Conservation (phyloP, 441 rosid species). For the Metrosideros polymorpha region DNA sequence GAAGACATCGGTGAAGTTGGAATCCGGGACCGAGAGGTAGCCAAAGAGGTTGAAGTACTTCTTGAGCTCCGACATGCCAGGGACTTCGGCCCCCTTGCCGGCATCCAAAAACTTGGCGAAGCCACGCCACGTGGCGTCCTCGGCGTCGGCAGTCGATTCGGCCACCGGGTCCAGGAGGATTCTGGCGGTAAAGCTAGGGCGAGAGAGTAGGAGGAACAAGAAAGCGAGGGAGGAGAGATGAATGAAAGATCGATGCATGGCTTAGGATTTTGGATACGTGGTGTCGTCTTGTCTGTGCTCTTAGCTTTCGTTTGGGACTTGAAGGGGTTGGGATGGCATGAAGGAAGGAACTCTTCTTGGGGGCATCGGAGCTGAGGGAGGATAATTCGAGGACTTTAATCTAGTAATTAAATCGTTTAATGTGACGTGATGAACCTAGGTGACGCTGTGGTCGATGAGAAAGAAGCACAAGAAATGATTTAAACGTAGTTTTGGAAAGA, state of each 20-base stretch:
- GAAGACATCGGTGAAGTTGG: slow-evolving; percentile 44
- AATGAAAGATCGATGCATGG: background rate
- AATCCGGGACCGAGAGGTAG: slow-evolving; percentile 26
- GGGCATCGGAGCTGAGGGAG: background rate
- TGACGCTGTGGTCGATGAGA: background rate
- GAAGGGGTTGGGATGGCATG: background rate
- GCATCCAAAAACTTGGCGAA: background rate
- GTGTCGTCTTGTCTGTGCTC: background rate
- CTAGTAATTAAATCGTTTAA: background rate
- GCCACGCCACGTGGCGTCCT: background rate
- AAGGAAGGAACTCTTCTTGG: background rate
- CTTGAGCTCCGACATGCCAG: background rate
- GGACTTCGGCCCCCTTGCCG: background rate
- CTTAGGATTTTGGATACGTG: background rate
- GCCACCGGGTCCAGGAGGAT: background rate
- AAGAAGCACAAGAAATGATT: background rate
- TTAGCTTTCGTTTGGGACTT: background rate
- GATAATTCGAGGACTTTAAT: background rate
- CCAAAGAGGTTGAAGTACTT: slow-evolving; percentile 33
- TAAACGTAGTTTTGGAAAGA: background rate
- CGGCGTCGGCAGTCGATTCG: background rate
- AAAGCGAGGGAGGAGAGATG: background rate
- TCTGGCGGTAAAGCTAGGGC: background rate
- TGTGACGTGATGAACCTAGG: background rate
- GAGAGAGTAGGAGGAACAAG: background rate